Evolutionary conservation across 176 grass and related monocot species (phyloP), one percentile per base, ranked within the genome.

Genomic region (Paspalum vaginatum): DNA sequence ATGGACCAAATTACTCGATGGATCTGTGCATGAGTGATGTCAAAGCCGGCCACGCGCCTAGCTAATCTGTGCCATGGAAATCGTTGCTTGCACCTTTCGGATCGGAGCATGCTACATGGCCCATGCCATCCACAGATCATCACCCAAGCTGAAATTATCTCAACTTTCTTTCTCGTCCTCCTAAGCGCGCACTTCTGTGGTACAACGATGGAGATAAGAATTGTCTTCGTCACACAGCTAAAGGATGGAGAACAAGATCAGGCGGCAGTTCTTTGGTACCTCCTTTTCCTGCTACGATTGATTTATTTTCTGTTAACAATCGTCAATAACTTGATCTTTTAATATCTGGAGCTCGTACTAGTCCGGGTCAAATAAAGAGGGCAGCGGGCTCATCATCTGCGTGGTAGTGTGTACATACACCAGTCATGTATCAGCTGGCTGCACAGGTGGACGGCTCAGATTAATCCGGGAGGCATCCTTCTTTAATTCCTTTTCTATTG

Each of bases 121-220:
- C 38, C 61, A 20, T 47, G 65, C 40, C 4, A 8, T 64, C 7
- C 56, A 78, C 79, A 83, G 65, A 62, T 55, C 57, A 78, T 32
- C 66, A 26, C 3, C 48, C 6, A 11, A 9, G 57, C 57, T 87
- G 79, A 78, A 45, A 83, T 77, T 40, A 77, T 48, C 46, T 15
- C 11, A 5, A 18, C 47, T n/a, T n/a, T n/a, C 55, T 51, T 49
- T 61, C 59, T 42, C 76, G 78, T 70, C 63, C 54, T 46, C 22
- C 64, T 82, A 63, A 21, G 64, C 11, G 14, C 72, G 65, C 79
- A 82, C 64, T 77, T 55, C 24, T 54, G 55, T 18, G 62, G 17
- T 56, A 39, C 25, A 48, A 20, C n/a, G 1, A 71, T 71, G 46
- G 25, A 45, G 72, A 87, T 82, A 87, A 87, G 79, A 79, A 76